A percentile compares a stretch with the other conserved stretches of the same genome.
Conservation (phyloP, 1,284 basidiomycete species). For the Boletus semigastroideus region DNA sequence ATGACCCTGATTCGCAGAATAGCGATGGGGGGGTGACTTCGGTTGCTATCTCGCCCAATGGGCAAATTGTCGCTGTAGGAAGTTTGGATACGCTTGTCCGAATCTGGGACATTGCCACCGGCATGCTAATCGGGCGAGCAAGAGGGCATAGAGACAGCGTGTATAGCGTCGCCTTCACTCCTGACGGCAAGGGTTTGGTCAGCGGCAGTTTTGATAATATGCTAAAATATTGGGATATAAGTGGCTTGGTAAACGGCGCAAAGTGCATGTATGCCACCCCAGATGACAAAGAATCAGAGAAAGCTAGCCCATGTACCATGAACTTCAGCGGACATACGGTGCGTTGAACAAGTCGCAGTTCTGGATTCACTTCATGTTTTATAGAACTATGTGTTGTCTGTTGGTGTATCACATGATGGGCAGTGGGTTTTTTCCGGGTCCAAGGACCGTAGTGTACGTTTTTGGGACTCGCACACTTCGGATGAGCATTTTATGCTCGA, state of each 20-base stretch:
- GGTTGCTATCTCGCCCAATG: constrained; percentile 81
- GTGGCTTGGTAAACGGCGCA: constrained; percentile 39
- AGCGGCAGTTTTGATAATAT: constrained; percentile 87
- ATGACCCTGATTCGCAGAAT: constrained; percentile 51
- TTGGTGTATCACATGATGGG: constrained; percentile 82
- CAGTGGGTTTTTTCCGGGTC: constrained; percentile 89
- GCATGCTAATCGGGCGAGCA: constrained; percentile 71
- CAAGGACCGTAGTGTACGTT: constrained; percentile 87
- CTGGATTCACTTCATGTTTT: constrained; percentile 5
- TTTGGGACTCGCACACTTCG: constrained; percentile 80
- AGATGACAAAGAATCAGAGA: constrained; percentile 36
- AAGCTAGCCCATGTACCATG: constrained; percentile 65
- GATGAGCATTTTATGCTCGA: constrained; percentile 83
- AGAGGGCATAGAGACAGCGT: constrained; percentile 84
- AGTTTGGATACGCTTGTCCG: constrained; percentile 82
- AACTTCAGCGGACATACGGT: constrained; percentile 84
- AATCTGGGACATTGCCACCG: constrained; percentile 82
- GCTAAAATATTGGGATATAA: constrained; percentile 85
- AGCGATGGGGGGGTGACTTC: constrained; percentile 79
- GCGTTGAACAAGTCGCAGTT: constrained; percentile 22
- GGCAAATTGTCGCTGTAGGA: constrained; percentile 79
- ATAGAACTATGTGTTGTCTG: constrained; percentile 77
- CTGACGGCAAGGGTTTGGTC: constrained; percentile 78
- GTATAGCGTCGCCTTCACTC: constrained; percentile 84
- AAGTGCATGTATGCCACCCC: constrained; percentile 46